Percentiles rank a stretch among this genome's conserved stretches.
phyloP scores from a whole-genome alignment of 495 filamentous ascomycete genomes.

The Daldinia caldariorum region DNA sequence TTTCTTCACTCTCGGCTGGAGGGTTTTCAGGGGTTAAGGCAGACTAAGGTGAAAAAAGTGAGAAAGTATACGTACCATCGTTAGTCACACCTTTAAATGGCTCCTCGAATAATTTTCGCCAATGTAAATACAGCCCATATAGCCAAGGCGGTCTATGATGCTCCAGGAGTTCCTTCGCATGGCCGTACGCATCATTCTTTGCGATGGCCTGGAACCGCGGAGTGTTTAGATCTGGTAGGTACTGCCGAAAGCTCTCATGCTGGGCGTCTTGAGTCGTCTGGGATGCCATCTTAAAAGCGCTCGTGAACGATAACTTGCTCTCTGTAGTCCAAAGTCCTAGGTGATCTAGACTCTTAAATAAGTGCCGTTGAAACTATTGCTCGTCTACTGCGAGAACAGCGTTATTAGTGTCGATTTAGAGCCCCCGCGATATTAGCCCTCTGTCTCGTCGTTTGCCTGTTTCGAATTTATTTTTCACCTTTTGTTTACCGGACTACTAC shows the following conservation, averaged over 20 bases:
- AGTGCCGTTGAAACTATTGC: neutral
- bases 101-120: slow-evolving; percentile 70
- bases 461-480: no score
- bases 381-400: neutral
- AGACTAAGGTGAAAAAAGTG: no score
- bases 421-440: neutral
- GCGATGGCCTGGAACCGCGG: slow-evolving; percentile 71
- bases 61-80: slow-evolving; percentile 61
- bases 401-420: neutral
- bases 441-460: neutral
- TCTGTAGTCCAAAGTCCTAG: neutral
- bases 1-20: neutral
- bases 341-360: neutral
- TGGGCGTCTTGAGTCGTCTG: slow-evolving; percentile 31
- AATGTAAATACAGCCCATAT: slow-evolving; percentile 71
- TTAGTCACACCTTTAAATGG: slow-evolving; percentile 77
- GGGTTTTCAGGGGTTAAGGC: no score
- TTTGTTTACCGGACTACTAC: neutral
- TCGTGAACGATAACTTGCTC: neutral
- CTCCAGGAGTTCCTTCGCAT: slow-evolving; percentile 69
- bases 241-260: slow-evolving; percentile 59
- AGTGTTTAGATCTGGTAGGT: slow-evolving; percentile 68
- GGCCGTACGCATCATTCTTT: slow-evolving; percentile 70
- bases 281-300: slow-evolving; percentile 35
- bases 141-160: slow-evolving; percentile 72